Evolutionary conservation across 2,329 filamentous ascomycete genomes (phyloP).

Genomic region (Aspergillus persii): DNA sequence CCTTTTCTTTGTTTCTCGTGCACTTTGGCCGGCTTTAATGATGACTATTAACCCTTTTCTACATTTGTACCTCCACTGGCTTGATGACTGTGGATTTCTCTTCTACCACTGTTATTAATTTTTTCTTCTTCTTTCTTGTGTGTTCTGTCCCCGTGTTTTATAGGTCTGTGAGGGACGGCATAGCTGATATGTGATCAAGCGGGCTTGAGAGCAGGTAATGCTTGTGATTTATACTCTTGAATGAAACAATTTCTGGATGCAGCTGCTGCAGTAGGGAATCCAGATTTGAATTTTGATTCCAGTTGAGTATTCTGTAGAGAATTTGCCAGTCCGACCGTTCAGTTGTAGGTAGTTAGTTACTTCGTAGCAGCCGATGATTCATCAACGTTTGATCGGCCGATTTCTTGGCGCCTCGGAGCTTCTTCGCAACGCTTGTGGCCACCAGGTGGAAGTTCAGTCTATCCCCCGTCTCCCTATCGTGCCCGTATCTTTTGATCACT

Average conservation of each 20-base stretch:
- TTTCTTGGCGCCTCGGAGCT: slow-evolving; percentile 14
- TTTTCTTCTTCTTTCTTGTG: not conserved
- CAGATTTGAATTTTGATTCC: not conserved
- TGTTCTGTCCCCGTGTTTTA: slow-evolving; percentile 13
- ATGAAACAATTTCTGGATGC: slow-evolving; percentile 9
- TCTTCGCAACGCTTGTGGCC: slow-evolving; percentile 2
- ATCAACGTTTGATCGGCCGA: not conserved
- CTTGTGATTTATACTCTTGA: slow-evolving; percentile 21
- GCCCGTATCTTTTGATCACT: not conserved
- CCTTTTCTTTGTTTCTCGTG: slow-evolving; percentile 2
- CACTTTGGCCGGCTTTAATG: slow-evolving; percentile 5
- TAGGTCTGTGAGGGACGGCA: slow-evolving; percentile 7
- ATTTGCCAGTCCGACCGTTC: too few species aligned
- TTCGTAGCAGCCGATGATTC: not conserved
- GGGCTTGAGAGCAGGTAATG: slow-evolving; percentile 25
- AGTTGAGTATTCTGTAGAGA: not conserved
- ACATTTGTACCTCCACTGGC: slow-evolving; percentile 7
- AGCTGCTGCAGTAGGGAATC: not conserved
- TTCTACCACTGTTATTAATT: slow-evolving; percentile 7
- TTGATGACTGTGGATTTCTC: slow-evolving; percentile 11
- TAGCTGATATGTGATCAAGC: slow-evolving; percentile 23
- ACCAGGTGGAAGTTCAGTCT: not conserved
- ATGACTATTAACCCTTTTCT: slow-evolving; percentile 5
- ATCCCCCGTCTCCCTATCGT: not conserved
- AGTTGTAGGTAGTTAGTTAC: too few species aligned